Evolutionary conservation across 345 rosid species (phyloP), one percentile per base, ranked within the genome.

Genomic region (Boechera divaricarpa): DNA sequence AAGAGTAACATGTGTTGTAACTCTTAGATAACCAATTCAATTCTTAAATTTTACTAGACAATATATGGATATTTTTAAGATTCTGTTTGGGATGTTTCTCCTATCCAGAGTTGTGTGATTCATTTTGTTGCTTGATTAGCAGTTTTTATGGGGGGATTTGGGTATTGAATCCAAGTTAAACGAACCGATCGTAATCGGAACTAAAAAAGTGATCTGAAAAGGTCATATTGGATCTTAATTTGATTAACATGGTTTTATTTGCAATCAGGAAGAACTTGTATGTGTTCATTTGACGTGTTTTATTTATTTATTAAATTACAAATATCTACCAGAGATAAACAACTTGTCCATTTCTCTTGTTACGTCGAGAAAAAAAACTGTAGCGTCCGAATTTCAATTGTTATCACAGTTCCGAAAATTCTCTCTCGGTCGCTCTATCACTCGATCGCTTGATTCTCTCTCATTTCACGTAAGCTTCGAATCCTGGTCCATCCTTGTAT

Each of bases 1-100:
- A 89, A 81, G 85, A 85, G 81, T 79, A 79, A 47, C 76, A 69
- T 78, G 84, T 89, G 97, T 71, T 90, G 93, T 76, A 83, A 77
- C 76, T 76, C 87, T 32, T 85, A 77, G 38, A 33, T 67, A 44
- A 35, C 70, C 51, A 62, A 77, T 42, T 70, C 69, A 41, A 48
- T 29, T 75, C 45, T 75, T 66, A 0, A 8, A 24, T 16, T 54
- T 59, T 32, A 13, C 48, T 0, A 29, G 10, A 47, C 58, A 75
- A 75, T 51, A 39, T 12, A 47, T 33, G 45, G 38, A 63, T 39
- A 41, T 62, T 41, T 18, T 15, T 24, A 61, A 38, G 61, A 69
- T 45, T 69, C 16, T 77, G 70, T 58, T 53, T 42, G 33, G 58
- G 13, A 7, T 69, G 26, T 60, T 51, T 41, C 31, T 39, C 33